These are phyloP conservation scores for Fusarium hostae DNA, from an alignment of 2,329 filamentous ascomycete genomes.

Conservation along the genomic window DNA sequence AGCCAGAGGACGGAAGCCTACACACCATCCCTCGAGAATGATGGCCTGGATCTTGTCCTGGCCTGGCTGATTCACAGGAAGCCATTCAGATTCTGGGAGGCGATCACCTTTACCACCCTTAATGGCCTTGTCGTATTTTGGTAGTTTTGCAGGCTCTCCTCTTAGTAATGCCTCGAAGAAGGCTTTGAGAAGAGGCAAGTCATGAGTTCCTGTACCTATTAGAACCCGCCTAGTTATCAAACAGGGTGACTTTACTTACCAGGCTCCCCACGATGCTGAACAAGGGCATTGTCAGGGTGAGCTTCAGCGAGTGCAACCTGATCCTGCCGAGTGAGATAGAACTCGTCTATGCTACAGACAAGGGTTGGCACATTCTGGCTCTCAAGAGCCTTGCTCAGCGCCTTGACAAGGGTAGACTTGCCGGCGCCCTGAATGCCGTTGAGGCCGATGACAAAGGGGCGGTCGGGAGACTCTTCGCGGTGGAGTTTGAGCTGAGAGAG, in stretches of 20 bases:
- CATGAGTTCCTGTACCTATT: constrained; percentile 68
- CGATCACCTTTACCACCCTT: constrained; percentile 83
- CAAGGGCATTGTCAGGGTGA: constrained; percentile 77
- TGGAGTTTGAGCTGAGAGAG: constrained; percentile 67
- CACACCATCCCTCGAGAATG: constrained; percentile 91
- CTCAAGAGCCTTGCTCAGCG: constrained; percentile 71
- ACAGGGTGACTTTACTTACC: constrained; percentile 53
- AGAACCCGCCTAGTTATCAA: not conserved
- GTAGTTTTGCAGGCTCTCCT: constrained; percentile 67
- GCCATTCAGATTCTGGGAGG: constrained; percentile 70
- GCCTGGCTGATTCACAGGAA: constrained; percentile 62
- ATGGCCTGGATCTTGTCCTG: constrained; percentile 69
- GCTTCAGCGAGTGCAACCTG: constrained; percentile 72
- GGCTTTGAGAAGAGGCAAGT: constrained; percentile 70
- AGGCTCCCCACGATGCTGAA: constrained; percentile 86
- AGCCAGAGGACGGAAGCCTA: constrained; percentile 78
- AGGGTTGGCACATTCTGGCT: constrained; percentile 69
- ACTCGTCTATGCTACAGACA: constrained; percentile 87
- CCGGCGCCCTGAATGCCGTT: constrained; percentile 93
- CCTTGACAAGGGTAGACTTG: constrained; percentile 86
- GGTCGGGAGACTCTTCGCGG: constrained; percentile 52
- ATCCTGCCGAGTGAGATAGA: constrained; percentile 80
- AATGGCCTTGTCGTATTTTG: constrained; percentile 85
- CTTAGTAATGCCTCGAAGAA: constrained; percentile 71
- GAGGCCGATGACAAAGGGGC: constrained; percentile 84